Conservation (phyloP, 129 eudicot species). For the Lactuca sativa region DNA sequence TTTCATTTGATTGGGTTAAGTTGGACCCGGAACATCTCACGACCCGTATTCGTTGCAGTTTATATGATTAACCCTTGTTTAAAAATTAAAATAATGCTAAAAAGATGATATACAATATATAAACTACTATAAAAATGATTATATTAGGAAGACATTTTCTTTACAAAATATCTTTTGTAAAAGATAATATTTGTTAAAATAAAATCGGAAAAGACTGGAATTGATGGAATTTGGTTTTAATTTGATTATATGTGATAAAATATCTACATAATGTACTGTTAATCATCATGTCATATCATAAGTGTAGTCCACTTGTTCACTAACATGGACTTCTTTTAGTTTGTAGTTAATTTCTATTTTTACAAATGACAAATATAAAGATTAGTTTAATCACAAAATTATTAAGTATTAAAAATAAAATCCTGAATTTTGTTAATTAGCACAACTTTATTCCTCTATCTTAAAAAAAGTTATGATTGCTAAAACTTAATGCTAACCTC, state of each 20-base stretch:
- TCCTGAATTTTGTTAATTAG: background rate
- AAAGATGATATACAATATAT: background rate
- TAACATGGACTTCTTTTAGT: too few relatives aligned
- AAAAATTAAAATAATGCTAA: background rate
- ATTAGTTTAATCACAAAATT: background rate
- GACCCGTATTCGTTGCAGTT: background rate
- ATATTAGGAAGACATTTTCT: background rate
- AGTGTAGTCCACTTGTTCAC: background rate
- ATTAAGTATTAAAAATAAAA: too few relatives aligned
- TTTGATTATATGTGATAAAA: too few relatives aligned
- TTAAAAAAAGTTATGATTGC: background rate
- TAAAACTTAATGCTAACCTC: too few relatives aligned
- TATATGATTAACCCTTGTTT: background rate
- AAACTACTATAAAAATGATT: too few relatives aligned
- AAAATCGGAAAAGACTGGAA: background rate
- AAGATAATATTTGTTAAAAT: too few relatives aligned
- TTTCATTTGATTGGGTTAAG: slow-evolving; percentile 2
- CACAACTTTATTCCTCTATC: background rate
- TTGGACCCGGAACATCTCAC: slow-evolving; percentile 14
- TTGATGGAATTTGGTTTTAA: too few relatives aligned
- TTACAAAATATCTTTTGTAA: background rate
- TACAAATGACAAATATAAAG: background rate
- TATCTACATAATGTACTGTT: background rate
- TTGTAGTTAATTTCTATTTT: too few relatives aligned
- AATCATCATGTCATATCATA: too few relatives aligned